Base-by-base conservation (phyloP, 2,329 filamentous ascomycete genomes). In the Fusarium lyarnte region DNA sequence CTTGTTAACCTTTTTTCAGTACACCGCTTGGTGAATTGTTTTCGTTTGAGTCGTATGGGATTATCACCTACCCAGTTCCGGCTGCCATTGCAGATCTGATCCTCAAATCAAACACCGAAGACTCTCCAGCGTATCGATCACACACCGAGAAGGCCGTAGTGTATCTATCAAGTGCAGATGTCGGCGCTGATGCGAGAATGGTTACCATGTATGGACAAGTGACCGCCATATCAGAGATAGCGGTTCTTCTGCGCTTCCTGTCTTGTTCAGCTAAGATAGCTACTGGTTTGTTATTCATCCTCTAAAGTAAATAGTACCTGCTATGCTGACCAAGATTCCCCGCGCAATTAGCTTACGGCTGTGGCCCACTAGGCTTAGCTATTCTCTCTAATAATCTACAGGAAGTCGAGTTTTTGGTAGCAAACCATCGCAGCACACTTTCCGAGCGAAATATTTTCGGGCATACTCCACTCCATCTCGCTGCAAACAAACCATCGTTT, bases 171-270 rank as follows among this genome's bases (percentile, higher is more conserved):
- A 25, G 25, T 25, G 4, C 25, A 25, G 25, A 25, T 25, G 5
- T 25, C 25, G 5, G 25, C 25, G 25, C 5, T 25, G 5, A 4
- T 25, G 5, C 25, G 25, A 25, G 25, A 25, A 25, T 25, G 25
- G 25, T 25, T 25, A 25, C 4, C 25, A 25, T 25, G 25, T 25
- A 25, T 5, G 25, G 25, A 25, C 25, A 25, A 25, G 25, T 25
- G 25, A 36, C 9, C 10, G 0, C 1, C 3, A 7, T 1, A 19
- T 11, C 4, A 11, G 2, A 0, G 1, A 21, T 9, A 17, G 23
- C 10, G 6, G 23, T 17, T 12, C 2, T 43, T 7, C 16, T 43
- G 16, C 1, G 12, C 17, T 46, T 29, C 14, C 43, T 46, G 12
- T 13, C 25, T n/a, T 0, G 1, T 13, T 46, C 43, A 16, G 10